phyloP scores from a whole-genome alignment of 2,329 filamentous ascomycete species.

The Penicillium sp. region DNA sequence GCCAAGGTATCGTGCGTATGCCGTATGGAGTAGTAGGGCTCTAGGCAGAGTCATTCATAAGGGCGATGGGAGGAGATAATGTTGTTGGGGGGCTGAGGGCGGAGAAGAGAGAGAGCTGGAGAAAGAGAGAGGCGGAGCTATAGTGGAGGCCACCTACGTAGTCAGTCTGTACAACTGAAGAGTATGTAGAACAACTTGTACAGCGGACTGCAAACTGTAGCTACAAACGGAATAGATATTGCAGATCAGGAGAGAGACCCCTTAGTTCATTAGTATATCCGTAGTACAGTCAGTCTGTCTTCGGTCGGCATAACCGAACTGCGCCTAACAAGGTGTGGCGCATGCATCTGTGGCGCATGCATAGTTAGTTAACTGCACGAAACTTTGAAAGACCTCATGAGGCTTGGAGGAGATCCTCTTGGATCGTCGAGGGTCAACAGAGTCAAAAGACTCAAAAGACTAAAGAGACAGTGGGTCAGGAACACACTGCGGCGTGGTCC shows the following conservation, averaged over 20 bases:
- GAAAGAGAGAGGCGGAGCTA: constrained; percentile 3
- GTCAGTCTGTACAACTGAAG: neutral
- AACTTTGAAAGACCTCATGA: too few relatives aligned
- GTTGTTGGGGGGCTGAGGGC: constrained; percentile 1
- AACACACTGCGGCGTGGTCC: constrained; percentile 12
- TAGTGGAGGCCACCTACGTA: constrained; percentile 1
- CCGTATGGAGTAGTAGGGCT: neutral
- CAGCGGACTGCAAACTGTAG: neutral
- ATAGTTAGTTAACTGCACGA: neutral
- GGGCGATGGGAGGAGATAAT: neutral
- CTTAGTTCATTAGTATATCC: neutral
- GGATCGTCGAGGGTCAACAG: too few relatives aligned
- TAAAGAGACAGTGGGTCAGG: constrained; percentile 21
- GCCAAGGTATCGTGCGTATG: neutral
- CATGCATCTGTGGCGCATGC: constrained; percentile 12
- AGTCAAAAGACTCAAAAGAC: too few relatives aligned
- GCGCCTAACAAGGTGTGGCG: constrained; percentile 19
- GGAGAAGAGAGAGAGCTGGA: neutral
- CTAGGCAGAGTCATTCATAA: constrained; percentile 7
- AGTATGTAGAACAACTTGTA: neutral
- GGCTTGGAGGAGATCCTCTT: too few relatives aligned
- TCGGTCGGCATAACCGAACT: neutral
- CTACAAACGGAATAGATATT: neutral
- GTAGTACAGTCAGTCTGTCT: too few relatives aligned
- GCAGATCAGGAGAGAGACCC: neutral